A percentile compares a stretch with the other conserved stretches of the same genome.
These are phyloP conservation scores for Sporisorium sorghi DNA, from an alignment of 1,284 basidiomycete species.

Conservation along the genomic window DNA sequence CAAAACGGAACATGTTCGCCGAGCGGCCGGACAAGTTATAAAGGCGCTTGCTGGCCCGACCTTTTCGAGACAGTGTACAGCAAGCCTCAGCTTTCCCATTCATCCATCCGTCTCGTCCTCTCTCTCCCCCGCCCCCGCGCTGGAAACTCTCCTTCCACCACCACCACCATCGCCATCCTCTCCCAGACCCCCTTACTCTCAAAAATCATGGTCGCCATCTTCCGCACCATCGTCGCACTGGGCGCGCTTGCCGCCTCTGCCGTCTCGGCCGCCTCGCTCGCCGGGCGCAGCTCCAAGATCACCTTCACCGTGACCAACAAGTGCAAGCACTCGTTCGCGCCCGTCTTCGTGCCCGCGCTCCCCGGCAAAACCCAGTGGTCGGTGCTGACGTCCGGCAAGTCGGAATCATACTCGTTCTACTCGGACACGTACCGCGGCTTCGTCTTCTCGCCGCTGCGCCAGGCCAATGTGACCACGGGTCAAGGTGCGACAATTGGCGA, in stretches of 20 bases:
- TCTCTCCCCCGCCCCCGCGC: neutral
- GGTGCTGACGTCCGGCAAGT: slow-evolving; percentile 27
- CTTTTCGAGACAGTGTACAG: neutral
- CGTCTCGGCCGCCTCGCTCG: slow-evolving; percentile 16
- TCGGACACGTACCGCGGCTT: slow-evolving; percentile 46
- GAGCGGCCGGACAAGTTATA: slow-evolving; percentile 14
- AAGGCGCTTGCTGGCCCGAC: neutral
- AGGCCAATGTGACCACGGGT: slow-evolving; percentile 31
- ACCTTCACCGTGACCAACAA: slow-evolving; percentile 48
- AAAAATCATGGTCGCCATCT: slow-evolving; percentile 37
- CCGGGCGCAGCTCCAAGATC: slow-evolving; percentile 42
- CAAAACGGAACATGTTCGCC: slow-evolving; percentile 13
- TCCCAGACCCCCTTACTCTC: neutral
- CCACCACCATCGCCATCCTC: neutral
- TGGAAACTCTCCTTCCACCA: slow-evolving; percentile 3
- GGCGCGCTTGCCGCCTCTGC: slow-evolving; percentile 23
- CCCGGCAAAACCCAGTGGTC: slow-evolving; percentile 39
- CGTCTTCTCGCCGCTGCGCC: slow-evolving; percentile 43
- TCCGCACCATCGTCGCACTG: slow-evolving; percentile 25
- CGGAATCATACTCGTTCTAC: slow-evolving; percentile 33
- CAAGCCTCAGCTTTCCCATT: neutral
- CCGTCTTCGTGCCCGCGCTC: slow-evolving; percentile 42
- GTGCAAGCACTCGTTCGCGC: slow-evolving; percentile 48
- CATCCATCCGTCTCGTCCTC: neutral
- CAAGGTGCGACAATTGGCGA: slow-evolving; percentile 45